Evolutionary conservation across 768 basidiomycete genomes (phyloP).

Genomic region (Phylloporus sp.): DNA sequence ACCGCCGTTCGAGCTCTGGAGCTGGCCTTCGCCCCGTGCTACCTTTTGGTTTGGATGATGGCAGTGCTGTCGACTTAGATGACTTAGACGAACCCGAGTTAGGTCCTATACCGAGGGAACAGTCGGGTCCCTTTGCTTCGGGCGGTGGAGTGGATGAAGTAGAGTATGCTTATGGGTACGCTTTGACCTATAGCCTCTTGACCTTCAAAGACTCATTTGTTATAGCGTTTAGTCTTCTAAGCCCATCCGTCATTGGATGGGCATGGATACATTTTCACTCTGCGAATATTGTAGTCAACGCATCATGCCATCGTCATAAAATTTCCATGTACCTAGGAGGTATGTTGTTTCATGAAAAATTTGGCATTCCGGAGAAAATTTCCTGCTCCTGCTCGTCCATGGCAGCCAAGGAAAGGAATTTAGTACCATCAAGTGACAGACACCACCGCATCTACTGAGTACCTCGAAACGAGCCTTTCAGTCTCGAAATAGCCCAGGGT

Average conservation of each 20-base stretch:
- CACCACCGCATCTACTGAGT: neutral
- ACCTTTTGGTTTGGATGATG: constrained; percentile 73
- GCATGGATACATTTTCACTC: neutral
- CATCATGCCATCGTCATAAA: neutral
- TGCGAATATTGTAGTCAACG: neutral
- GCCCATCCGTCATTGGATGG: neutral
- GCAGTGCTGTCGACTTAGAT: constrained; percentile 65
- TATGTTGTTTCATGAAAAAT: neutral
- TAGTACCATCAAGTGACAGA: neutral
- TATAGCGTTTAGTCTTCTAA: constrained; percentile 20
- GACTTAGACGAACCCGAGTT: constrained; percentile 71
- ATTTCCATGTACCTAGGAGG: neutral
- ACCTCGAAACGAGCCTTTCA: constrained; percentile 46
- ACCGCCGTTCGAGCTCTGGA: constrained; percentile 80
- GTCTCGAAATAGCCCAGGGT: constrained; percentile 69
- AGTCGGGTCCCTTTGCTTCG: constrained; percentile 67
- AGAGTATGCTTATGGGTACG: constrained; percentile 83
- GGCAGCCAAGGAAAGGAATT: neutral
- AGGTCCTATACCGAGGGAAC: constrained; percentile 74
- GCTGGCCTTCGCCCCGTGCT: constrained; percentile 79
- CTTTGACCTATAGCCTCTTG: constrained; percentile 7
- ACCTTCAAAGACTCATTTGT: constrained; percentile 8
- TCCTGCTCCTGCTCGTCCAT: neutral
- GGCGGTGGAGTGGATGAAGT: constrained; percentile 88
- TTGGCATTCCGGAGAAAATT: neutral